Evolutionary conservation across 805 yeast genomes (phyloP).

Genomic region (Teunomyces tritomae): DNA sequence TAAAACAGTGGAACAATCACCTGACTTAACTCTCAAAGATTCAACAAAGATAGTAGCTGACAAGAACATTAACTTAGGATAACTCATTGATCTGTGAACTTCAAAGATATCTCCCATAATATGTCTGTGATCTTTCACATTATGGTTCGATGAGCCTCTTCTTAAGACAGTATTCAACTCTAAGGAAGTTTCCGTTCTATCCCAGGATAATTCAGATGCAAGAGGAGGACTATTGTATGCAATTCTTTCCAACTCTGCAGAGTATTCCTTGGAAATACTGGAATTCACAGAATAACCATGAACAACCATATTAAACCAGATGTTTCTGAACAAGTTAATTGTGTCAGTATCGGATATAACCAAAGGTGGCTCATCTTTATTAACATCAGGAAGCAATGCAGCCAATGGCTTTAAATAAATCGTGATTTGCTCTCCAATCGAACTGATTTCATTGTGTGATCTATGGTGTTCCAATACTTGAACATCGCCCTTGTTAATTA

Average conservation of each 20-base stretch:
- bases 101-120: conserved; percentile 51
- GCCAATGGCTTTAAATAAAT: conserved; percentile 73
- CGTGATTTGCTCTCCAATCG: conserved; percentile 67
- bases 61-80: conserved; percentile 81
- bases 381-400: conserved; percentile 59
- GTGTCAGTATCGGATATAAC: conserved; percentile 45
- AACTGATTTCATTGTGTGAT: conserved; percentile 67
- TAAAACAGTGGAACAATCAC: conserved; percentile 76
- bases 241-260: conserved; percentile 55
- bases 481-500: conserved; percentile 77
- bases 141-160: conserved; percentile 82
- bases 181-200: conserved; percentile 85
- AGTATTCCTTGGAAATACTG: conserved; percentile 47
- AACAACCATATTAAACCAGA: conserved; percentile 92
- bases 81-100: conserved; percentile 54
- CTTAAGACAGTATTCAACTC: conserved; percentile 89
- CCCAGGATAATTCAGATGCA: conserved; percentile 33
- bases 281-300: conserved; percentile 80
- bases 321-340: conserved; percentile 68
- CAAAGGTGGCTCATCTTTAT: conserved; percentile 41
- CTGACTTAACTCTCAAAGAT: conserved; percentile 70
- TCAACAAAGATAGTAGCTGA: conserved; percentile 82
- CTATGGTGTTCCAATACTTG: conserved; percentile 74
- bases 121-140: conserved; percentile 71
- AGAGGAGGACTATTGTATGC: conserved; percentile 65